Conservation (phyloP, 352 stramenopile species). For the Phytophthora citrophthora region DNA sequence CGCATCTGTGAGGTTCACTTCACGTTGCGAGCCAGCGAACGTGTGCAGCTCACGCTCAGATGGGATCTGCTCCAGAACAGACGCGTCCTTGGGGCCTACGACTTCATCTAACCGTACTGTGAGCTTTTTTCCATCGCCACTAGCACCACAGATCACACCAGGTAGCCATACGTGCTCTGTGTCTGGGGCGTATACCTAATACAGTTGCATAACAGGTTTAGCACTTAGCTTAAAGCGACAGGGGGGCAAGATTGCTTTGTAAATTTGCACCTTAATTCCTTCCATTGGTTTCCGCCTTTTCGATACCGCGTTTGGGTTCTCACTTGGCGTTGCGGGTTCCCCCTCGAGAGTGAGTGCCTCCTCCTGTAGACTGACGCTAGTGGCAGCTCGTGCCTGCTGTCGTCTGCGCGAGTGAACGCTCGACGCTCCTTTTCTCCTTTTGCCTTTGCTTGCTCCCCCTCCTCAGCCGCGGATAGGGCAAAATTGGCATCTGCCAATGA, state of each 20-base stretch:
- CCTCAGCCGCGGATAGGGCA: constrained; percentile 18
- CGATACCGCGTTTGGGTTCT: constrained; percentile 10
- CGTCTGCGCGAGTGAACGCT: constrained; percentile 31
- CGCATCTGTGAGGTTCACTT: constrained; percentile 62
- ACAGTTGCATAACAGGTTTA: constrained; percentile 8
- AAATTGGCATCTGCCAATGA: constrained; percentile 25
- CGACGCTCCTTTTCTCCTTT: constrained; percentile 20
- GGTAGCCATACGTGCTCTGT: constrained; percentile 83
- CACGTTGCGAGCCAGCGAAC: constrained; percentile 59
- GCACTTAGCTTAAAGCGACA: constrained; percentile 36
- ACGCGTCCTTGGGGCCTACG: constrained; percentile 50
- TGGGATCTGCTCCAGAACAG: constrained; percentile 45
- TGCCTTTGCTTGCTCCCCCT: constrained; percentile 18
- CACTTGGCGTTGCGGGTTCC: neutral
- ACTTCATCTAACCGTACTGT: constrained; percentile 74
- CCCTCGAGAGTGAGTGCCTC: neutral
- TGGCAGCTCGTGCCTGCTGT: constrained; percentile 20
- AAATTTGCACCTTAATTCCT: constrained; percentile 56
- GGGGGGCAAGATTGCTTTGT: neutral
- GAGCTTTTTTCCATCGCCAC: constrained; percentile 49
- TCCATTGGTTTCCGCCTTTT: constrained; percentile 41
- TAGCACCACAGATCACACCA: constrained; percentile 66
- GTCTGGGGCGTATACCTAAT: constrained; percentile 76
- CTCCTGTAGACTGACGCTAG: constrained; percentile 7
- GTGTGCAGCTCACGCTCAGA: constrained; percentile 61